Evolutionary conservation across 257 asterid genomes (phyloP).

Genomic region (Capsicum pubescens): DNA sequence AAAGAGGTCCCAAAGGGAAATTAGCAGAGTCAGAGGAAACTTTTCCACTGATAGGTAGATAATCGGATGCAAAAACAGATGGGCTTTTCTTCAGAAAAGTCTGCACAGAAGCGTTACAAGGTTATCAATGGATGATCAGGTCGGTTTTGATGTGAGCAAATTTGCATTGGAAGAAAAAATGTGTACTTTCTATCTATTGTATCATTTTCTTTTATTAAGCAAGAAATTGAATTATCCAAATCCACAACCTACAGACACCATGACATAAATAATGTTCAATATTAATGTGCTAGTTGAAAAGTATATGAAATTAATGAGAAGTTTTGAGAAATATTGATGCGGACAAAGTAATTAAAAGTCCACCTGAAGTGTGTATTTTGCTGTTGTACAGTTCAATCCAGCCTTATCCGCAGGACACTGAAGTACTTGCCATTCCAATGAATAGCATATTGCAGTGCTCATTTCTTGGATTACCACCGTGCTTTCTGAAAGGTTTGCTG

Average conservation of each 20-base stretch:
- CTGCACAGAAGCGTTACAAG: slow-evolving; percentile 59
- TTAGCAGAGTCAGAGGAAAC: slow-evolving; percentile 53
- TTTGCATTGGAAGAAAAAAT: slow-evolving; percentile 19
- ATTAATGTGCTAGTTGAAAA: background rate
- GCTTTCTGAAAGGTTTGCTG: slow-evolving; percentile 49
- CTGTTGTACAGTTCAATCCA: slow-evolving; percentile 81
- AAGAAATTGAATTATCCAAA: background rate
- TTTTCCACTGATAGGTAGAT: slow-evolving; percentile 62
- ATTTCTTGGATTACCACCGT: slow-evolving; percentile 35
- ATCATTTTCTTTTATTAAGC: slow-evolving; percentile 15
- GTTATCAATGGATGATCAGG: slow-evolving; percentile 31
- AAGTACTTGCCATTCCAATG: slow-evolving; percentile 66
- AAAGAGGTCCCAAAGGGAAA: slow-evolving; percentile 80
- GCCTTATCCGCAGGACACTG: slow-evolving; percentile 81
- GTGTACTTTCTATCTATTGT: background rate
- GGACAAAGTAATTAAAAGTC: slow-evolving; percentile 13
- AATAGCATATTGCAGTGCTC: slow-evolving; percentile 58
- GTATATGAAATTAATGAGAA: background rate
- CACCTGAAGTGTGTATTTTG: slow-evolving; percentile 85
- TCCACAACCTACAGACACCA: background rate
- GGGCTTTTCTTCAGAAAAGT: slow-evolving; percentile 67
- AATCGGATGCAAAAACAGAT: slow-evolving; percentile 68
- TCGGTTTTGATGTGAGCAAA: background rate
- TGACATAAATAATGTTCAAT: slow-evolving; percentile 6
- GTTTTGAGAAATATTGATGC: background rate